These are phyloP conservation scores for Colletotrichum sp. DNA, from an alignment of 2,329 filamentous ascomycete species.

Conservation along the genomic window DNA sequence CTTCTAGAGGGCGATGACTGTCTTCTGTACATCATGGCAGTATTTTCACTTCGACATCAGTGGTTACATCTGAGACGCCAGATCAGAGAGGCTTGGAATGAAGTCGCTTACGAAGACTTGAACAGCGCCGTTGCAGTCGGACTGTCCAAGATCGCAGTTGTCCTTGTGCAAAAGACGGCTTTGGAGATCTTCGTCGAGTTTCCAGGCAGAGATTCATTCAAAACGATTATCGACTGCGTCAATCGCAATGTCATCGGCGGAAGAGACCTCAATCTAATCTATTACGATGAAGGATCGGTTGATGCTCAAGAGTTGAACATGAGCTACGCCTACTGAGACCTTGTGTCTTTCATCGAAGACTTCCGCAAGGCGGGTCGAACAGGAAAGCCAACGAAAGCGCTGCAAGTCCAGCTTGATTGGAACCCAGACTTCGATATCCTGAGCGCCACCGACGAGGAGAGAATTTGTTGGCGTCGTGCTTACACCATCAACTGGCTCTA, in stretches of 20 bases:
- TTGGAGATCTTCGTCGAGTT: conserved; percentile 49
- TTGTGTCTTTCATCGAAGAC: conserved; percentile 49
- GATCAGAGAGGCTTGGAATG: conserved; percentile 44
- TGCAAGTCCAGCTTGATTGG: conserved; percentile 46
- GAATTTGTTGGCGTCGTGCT: conserved; percentile 47
- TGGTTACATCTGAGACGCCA: conserved; percentile 43
- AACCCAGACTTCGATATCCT: conserved; percentile 43
- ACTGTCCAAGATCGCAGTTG: conserved; percentile 44
- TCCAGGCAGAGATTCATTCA: conserved; percentile 46
- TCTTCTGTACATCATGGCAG: conserved; percentile 29
- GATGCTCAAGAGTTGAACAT: conserved; percentile 49
- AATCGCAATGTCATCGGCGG: conserved; percentile 39
- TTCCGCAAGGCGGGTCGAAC: conserved; percentile 44
- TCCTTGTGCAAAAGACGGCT: conserved; percentile 42
- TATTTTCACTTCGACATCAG: conserved; percentile 42
- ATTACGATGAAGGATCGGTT: conserved; percentile 17
- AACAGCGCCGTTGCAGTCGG: conserved; percentile 51
- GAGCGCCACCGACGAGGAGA: conserved; percentile 38
- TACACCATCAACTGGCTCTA: conserved; percentile 59
- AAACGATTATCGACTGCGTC: conserved; percentile 45
- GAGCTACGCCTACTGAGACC: conserved; percentile 44
- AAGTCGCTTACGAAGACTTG: conserved; percentile 47
- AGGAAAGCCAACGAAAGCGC: conserved; percentile 50
- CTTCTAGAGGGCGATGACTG: conserved; percentile 44
- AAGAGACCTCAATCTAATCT: conserved; percentile 6